Conservation (phyloP, 148 eudicot genomes). For the Chenopodium berlandieri region DNA sequence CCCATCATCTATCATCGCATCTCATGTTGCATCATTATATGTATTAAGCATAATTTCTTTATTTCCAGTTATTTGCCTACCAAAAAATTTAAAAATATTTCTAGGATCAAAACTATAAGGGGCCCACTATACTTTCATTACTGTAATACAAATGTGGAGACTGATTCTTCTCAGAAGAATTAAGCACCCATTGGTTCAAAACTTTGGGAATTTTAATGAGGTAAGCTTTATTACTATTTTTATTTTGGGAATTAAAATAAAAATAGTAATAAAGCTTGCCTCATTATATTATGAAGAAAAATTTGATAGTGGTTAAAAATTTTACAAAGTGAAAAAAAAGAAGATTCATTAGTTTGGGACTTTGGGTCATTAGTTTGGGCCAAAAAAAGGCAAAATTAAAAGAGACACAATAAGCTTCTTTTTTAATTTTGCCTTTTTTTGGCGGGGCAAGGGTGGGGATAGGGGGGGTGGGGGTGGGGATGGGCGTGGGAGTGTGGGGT, state of each 20-base stretch:
- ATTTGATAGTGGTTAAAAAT: no score
- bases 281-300: no score
- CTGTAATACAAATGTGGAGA: constrained; percentile 14
- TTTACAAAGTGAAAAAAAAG: no score
- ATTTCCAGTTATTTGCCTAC: background rate
- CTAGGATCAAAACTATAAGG: background rate
- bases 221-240: no score
- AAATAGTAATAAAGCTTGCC: no score
- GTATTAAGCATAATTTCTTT: background rate
- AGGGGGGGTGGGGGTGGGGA: background rate
- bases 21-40: constrained; percentile 21
- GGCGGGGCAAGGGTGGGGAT: background rate
- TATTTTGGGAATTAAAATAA: no score
- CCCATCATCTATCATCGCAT: background rate
- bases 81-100: background rate
- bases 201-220: background rate
- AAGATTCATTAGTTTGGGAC: no score
- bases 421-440: background rate
- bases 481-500: background rate
- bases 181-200: background rate
- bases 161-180: background rate
- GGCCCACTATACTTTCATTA: constrained; percentile 12
- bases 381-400: no score
- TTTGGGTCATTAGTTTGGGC: no score
- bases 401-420: background rate